Base-by-base conservation (phyloP, 495 filamentous ascomycete species). In the Xylaria acuta region DNA sequence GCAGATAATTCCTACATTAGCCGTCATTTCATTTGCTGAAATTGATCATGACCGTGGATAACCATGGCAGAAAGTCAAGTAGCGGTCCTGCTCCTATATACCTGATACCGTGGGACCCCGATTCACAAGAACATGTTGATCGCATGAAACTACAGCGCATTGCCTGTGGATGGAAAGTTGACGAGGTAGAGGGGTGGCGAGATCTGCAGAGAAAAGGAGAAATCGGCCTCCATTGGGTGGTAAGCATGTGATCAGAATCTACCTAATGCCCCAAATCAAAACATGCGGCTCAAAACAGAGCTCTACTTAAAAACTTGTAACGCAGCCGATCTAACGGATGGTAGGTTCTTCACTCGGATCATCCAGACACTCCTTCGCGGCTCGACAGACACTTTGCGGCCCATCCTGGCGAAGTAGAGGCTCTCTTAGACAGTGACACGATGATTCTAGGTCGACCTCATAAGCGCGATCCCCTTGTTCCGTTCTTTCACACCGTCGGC, bases 31-130 rank as follows among this genome's bases (percentile, higher is more conserved):
- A 41, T 20, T n/a, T 6, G 34, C 27, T 38, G 20, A 41, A 43
- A 9, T 5, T 32, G n/a, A 56, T 41, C 9, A 67, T 67, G 65
- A 38, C 49, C 1, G 36, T 14, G 11, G 22, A 67, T 20, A 41
- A 43, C 11, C 20, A 41, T 4, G 30, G 4, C 4, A 12, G 5
- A 32, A 70, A 54, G 14, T 7, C 45, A 11, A 14, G 32, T 32
- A 30, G 32, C 2, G 36, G 22, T 8, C 12, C 30, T 7, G 38
- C 40, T 63, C 41, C 71, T 25, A 38, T 69, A 14, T 68, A 64
- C 36, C 74, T 82, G 5, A 72, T 81, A 25, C 79, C 80, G 0
- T 82, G 78, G 78, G 80, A 82, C 71, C 75, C 76, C 20, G 71
- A 79, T 14, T 79, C 74, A 8, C 67, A 74, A n/a, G 72, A 67